Evolutionary conservation across 2,329 filamentous ascomycete species (phyloP), one percentile per base, ranked within the genome.

Genomic region (Aspergillus quadrilineatus): DNA sequence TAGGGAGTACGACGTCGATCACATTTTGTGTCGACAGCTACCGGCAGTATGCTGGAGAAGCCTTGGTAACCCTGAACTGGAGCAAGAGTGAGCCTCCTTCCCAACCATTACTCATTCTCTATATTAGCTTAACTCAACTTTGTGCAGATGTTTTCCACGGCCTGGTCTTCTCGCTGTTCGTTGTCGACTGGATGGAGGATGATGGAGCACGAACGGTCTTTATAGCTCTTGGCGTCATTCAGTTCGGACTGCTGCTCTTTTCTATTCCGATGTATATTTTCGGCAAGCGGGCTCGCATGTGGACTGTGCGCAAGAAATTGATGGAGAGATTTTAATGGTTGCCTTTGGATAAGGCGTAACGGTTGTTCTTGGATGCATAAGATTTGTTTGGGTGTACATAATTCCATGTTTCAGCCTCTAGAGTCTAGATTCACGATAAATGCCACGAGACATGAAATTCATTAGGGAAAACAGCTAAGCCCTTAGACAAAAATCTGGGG

Each of bases 1-100:
- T 97, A 1, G 93, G 91, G 0, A 92, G 88, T 29, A 97, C 93
- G 0, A 97, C 92, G 0, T 82, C 90, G 17, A 96, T 97, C 67
- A 97, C 93, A 0, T 97, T 96, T 67, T 92, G 89, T 53, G 91
- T 97, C 6, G 93, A 97, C 75, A 92, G 88, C 62, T 97, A 97
- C 73, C 83, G 92, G 9, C 89, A 95, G 67, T 97, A 96, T 73
- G 93, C 93, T 0, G 92, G 92, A 17, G 93, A 97, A 74, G 92
- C 93, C 2, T 81, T 97, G 34, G 94, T 97, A 12, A 97, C 93
- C 17, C 79, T 97, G 63, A 97, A 97, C 69, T 94, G 97, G 69
- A 87, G 85, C 75, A 97, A 97, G 80, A 97, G 81, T 83, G 71
- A 66, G 76, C 76, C 34, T 15, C 12, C 12, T 26, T 17, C 7